phyloP scores from a whole-genome alignment of 208 protist species.

The Spongospora subterranea region DNA sequence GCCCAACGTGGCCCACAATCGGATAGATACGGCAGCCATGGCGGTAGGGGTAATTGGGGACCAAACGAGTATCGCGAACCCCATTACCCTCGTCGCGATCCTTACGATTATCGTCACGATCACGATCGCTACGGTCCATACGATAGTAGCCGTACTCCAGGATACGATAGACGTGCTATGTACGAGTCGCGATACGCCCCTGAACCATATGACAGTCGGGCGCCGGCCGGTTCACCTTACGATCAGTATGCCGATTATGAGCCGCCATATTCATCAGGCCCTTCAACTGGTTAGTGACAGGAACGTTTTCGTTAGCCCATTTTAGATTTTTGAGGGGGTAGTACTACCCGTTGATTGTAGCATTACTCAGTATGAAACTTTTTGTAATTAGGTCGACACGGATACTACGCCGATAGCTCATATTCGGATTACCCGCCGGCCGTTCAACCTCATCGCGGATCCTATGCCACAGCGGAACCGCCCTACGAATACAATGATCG shows the following conservation, averaged over 20 bases:
- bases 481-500: background rate
- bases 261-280: background rate
- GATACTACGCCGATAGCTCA: no score
- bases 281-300: background rate
- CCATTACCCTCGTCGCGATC: background rate
- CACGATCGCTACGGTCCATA: background rate
- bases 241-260: background rate
- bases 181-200: constrained; percentile 35
- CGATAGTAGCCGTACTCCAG: background rate
- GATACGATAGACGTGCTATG: background rate
- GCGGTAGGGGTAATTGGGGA: background rate
- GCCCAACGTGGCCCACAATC: no score
- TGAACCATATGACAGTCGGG: background rate
- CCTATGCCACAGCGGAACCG: background rate
- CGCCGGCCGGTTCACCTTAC: background rate
- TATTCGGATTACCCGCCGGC: no score
- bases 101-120: background rate
- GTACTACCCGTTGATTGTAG: no score
- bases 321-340: no score
- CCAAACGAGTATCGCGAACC: background rate
- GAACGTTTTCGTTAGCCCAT: constrained; percentile 10
- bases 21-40: background rate
- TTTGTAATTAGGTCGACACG: no score
- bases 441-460: no score
- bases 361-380: no score